Evolutionary conservation across 495 filamentous ascomycete species (phyloP), one percentile per base, ranked within the genome.

Genomic region (Penicillium pancosmium): DNA sequence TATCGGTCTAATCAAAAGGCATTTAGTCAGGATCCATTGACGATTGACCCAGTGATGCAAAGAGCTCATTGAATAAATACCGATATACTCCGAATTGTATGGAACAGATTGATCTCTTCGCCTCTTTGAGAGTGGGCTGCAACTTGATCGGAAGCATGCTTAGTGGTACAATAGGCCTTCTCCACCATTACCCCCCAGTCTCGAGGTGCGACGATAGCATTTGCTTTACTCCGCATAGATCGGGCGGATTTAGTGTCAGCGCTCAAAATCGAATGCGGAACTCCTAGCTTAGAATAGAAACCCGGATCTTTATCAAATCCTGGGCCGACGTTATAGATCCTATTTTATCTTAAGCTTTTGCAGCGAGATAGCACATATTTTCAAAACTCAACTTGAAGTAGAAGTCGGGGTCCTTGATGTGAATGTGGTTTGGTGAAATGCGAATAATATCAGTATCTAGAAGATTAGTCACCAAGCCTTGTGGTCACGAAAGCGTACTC

Each of bases 351-450:
- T 48, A 13, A 48, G 46, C n/a, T 9, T 11, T 27, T 33, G 40
- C 36, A 12, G 15, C 15, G 36, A 40, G 36, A 40, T 33, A 25
- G 9, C 16, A 46, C 27, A 31, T 31, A 31, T 7, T 9, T 9
- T 31, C 27, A 31, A 31, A 6, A 31, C 27, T 31, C 27, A 13
- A 36, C 25, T 36, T 18, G 49, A 35, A 51, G n/a, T 55, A 55
- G 18, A 47, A 55, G 3, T 55, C 53, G 2, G 40, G 40, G 23
- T 46, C 53, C 6, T 55, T 55, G 15, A 48, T 48, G 25, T 16
- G 15, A 11, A 46, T 11, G 9, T 19, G n/a, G 15, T 47, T 34
- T 8, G 15, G n/a, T 2, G 40, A 34, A 16, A 47, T 46, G n/a
- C 41, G 41, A 48, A 46, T 40, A 48, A 46, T 21, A 23, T 34